A percentile compares a stretch with the other conserved stretches of the same genome.
Conservation (phyloP, 805 yeast species). For the Saccharomycopsis sp. region DNA sequence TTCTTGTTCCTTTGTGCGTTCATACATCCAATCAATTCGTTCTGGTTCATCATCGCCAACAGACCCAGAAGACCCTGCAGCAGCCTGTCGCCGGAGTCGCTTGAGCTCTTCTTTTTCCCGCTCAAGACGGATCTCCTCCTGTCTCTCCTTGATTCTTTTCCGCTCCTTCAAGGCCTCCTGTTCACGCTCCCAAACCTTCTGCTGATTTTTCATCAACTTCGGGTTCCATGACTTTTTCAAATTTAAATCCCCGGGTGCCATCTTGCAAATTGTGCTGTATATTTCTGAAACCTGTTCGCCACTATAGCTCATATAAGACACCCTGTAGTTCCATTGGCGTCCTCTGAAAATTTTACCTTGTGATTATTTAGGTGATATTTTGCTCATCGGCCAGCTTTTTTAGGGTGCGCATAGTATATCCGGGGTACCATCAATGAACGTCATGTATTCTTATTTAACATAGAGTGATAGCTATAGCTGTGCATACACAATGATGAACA, state of each 20-base stretch:
- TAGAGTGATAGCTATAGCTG: no score
- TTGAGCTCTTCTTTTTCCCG: conserved; percentile 51
- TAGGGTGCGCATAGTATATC: no score
- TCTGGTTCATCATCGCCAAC: conserved; percentile 32
- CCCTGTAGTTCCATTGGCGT: no score
- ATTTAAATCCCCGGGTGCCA: conserved; percentile 76
- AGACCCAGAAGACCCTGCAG: conserved; percentile 23
- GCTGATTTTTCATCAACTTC: conserved; percentile 73
- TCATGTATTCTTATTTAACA: no score
- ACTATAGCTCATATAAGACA: no score
- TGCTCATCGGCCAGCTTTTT: no score
- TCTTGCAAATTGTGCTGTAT: conserved; percentile 21
- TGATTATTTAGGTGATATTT: no score
- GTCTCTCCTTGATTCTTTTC: conserved; percentile 53
- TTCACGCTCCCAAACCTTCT: conserved; percentile 77
- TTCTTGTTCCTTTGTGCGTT: conserved; percentile 34
- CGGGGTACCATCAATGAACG: no score
- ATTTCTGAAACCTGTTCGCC: no score
- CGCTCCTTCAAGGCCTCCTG: conserved; percentile 70
- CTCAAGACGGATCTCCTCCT: conserved; percentile 56
- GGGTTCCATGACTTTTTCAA: conserved; percentile 97
- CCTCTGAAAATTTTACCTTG: no score
- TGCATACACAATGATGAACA: no score
- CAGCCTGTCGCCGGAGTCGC: conserved; percentile 26
- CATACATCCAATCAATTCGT: conserved; percentile 85